Base-by-base conservation (phyloP, 2,329 filamentous ascomycete species). In the Cladophialophora psammophila region DNA sequence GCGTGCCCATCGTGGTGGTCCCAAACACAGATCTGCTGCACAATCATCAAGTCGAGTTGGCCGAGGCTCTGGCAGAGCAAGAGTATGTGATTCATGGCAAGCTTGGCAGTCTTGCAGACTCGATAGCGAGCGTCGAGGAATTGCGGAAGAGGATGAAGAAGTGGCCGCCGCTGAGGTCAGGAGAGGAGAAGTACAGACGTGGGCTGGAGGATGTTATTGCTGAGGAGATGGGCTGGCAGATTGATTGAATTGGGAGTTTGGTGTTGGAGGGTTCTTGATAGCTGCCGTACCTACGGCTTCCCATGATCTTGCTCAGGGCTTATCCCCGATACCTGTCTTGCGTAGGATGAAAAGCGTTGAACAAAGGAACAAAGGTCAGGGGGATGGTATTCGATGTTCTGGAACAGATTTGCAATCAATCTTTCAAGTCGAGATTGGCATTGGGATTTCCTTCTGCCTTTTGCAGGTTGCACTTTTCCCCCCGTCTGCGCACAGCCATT, bases 11-110 rank as follows among this genome's bases (percentile, higher is more conserved):
- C n/a, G 86, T 99, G 58, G 92, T 97, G 0, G 93, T 99, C 2
- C 91, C 94, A 2, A 99, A 99, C 77, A 85, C 88, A 1, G 83
- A 84, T 6, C 85, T 99, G 0, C 85, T 97, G 73, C 89, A 96
- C 75, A 94, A 99, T 74, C 95, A 99, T 76, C 95, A 99, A 79
- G 86, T 88, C 20, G 93, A 98, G 77, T 86, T 99, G 63, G 94
- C 94, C 0, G 83, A 88, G 58, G 89, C 92, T 71, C 85, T 98
- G 64, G 87, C 90, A 36, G 81, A 83, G 31, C 87, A 92, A 72
- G 90, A 90, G 31, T 96, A 96, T 79, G 88, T 92, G 2, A 84
- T 94, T n/a, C 85, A 89, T 73, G 91, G 90, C 10, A 81, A 84
- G 61, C 80, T 92, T 50, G 83, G 85, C 45, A 75, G 84, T 56